These are phyloP conservation scores for Rhodocollybia butyracea DNA, from an alignment of 768 basidiomycete genomes.

Conservation along the genomic window DNA sequence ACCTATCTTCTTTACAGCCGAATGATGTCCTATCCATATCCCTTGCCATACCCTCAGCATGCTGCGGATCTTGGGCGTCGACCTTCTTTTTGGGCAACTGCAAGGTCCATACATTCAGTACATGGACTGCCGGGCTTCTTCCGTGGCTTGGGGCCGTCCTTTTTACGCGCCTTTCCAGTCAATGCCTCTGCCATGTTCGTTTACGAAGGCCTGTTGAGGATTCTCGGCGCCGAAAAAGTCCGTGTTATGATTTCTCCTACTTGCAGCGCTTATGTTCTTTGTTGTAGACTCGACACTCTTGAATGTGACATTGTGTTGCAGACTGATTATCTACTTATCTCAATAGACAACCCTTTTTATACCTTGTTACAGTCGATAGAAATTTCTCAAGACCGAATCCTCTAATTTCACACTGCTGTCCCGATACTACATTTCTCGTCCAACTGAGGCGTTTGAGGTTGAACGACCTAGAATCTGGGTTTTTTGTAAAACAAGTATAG, in stretches of 20 bases:
- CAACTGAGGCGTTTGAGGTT: no score
- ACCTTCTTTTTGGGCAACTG: slow-evolving; percentile 48
- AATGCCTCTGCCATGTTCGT: slow-evolving; percentile 80
- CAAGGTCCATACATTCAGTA: slow-evolving; percentile 47
- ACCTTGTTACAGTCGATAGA: no score
- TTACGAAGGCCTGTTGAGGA: slow-evolving; percentile 70
- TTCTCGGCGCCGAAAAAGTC: slow-evolving; percentile 66
- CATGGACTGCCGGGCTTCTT: slow-evolving; percentile 57
- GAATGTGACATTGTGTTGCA: slow-evolving; percentile 12
- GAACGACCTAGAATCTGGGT: no score
- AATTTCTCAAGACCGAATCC: no score
- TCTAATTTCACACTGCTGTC: no score
- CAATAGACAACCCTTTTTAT: no score
- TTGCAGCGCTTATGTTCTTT: background rate
- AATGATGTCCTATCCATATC: slow-evolving; percentile 60
- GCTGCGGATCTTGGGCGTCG: slow-evolving; percentile 18
- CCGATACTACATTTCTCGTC: no score
- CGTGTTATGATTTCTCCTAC: background rate
- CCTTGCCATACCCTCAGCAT: slow-evolving; percentile 36
- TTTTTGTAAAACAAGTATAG: no score
- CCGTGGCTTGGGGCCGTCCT: slow-evolving; percentile 64
- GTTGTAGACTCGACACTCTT: slow-evolving; percentile 40
- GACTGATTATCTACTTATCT: background rate
- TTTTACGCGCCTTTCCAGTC: slow-evolving; percentile 73
- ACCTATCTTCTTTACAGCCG: slow-evolving; percentile 35